Percentiles rank a stretch among this genome's conserved stretches.
phyloP scores from a whole-genome alignment of 1,284 basidiomycete genomes.

The Irpex rosettiformis region DNA sequence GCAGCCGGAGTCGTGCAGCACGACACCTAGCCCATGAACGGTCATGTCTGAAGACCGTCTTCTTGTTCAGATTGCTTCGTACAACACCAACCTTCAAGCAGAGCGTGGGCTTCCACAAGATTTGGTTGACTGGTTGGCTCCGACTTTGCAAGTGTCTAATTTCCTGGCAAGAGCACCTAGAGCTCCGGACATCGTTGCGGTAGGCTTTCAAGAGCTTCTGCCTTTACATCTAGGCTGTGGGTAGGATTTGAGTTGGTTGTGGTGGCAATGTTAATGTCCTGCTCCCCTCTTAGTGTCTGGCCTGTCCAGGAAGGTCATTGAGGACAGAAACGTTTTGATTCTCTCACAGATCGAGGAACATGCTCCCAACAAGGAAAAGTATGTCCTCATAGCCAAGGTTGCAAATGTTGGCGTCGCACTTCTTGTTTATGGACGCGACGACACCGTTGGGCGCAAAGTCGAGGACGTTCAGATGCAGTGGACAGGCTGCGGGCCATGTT shows the following conservation, averaged over 20 bases:
- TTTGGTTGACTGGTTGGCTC: slow-evolving; percentile 79
- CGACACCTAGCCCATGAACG: background rate
- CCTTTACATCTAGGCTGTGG: slow-evolving; percentile 78
- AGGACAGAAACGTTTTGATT: slow-evolving; percentile 59
- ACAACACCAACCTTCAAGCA: slow-evolving; percentile 83
- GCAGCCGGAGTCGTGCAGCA: background rate
- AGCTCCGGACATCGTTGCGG: slow-evolving; percentile 80
- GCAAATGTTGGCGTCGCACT: slow-evolving; percentile 81
- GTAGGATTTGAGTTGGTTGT: slow-evolving; percentile 30
- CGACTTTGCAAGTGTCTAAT: slow-evolving; percentile 70
- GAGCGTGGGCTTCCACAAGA: slow-evolving; percentile 70
- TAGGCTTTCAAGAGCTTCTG: slow-evolving; percentile 88
- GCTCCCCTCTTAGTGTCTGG: slow-evolving; percentile 49
- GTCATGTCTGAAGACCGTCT: slow-evolving; percentile 32
- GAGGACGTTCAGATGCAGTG: slow-evolving; percentile 71
- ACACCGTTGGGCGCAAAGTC: slow-evolving; percentile 55
- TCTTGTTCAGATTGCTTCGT: slow-evolving; percentile 79
- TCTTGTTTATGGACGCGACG: slow-evolving; percentile 77
- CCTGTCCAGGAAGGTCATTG: slow-evolving; percentile 57
- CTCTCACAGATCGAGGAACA: slow-evolving; percentile 68
- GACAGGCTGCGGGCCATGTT: slow-evolving; percentile 72
- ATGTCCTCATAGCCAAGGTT: slow-evolving; percentile 68
- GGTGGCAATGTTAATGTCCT: slow-evolving; percentile 1
- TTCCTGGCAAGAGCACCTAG: slow-evolving; percentile 59
- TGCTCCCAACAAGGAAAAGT: slow-evolving; percentile 63